These are phyloP conservation scores for Coniochaeta prunicola DNA, from an alignment of 2,329 filamentous ascomycete genomes.

Conservation along the genomic window DNA sequence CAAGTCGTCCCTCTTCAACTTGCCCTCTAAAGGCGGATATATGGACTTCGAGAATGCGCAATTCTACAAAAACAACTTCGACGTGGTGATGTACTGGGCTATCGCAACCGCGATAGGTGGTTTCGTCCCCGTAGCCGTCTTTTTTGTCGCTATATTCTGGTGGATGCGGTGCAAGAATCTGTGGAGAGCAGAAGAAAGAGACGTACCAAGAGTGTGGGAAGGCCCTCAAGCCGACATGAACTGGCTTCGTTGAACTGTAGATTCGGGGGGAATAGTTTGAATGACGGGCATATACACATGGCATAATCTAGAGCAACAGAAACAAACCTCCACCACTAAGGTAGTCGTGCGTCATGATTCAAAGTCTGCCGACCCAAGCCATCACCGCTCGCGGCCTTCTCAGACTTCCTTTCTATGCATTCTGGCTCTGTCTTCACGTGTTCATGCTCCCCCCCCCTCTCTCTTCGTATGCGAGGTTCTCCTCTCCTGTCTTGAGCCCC, in stretches of 20 bases:
- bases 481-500: too few relatives aligned
- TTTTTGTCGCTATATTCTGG: background rate
- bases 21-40: conserved; percentile 26
- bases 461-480: too few relatives aligned
- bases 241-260: background rate
- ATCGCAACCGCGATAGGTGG: background rate
- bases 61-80: conserved; percentile 17
- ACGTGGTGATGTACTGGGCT: conserved; percentile 12
- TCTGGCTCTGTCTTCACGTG: too few relatives aligned
- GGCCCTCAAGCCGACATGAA: conserved; percentile 1
- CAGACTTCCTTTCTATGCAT: too few relatives aligned
- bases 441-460: too few relatives aligned
- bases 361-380: too few relatives aligned
- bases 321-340: too few relatives aligned
- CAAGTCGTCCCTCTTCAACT: conserved; percentile 19
- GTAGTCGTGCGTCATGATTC: too few relatives aligned
- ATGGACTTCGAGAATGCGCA: conserved; percentile 27
- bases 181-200: background rate
- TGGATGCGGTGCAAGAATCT: background rate
- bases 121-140: background rate
- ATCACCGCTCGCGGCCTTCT: too few relatives aligned
- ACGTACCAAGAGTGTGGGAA: background rate
- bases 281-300: too few relatives aligned
- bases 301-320: too few relatives aligned
- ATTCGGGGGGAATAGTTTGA: too few relatives aligned